Percentiles rank a stretch among this genome's conserved stretches.
These are phyloP conservation scores for Juglanconis oblonga DNA, from an alignment of 2,329 filamentous ascomycete species.

Conservation along the genomic window DNA sequence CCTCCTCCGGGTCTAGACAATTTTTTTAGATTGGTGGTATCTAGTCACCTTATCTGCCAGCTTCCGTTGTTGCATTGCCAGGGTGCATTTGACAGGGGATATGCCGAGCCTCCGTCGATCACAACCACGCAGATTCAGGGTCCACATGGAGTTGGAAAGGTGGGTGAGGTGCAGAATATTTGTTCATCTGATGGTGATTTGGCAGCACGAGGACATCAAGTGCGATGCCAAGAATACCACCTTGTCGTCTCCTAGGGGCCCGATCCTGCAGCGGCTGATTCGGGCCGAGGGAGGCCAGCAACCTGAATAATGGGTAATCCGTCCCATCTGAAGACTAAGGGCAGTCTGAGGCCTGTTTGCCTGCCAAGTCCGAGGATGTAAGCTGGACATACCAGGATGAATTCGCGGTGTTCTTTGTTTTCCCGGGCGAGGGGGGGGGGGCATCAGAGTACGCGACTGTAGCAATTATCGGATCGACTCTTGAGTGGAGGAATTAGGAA, in stretches of 20 bases:
- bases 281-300: not conserved
- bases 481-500: no score
- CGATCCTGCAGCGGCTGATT: not conserved
- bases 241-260: not conserved
- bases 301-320: not conserved
- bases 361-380: not conserved
- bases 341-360: not conserved
- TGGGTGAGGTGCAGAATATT: not conserved
- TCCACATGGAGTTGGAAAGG: not conserved
- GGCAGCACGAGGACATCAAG: not conserved
- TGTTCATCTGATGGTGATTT: not conserved
- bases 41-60: not conserved
- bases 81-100: not conserved
- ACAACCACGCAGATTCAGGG: conserved; percentile 2
- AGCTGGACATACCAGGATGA: not conserved
- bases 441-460: no score
- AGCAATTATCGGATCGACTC: no score
- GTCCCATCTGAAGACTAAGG: not conserved
- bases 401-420: not conserved
- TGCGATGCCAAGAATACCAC: conserved; percentile 1
- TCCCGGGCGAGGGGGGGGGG: not conserved
- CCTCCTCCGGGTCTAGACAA: no score
- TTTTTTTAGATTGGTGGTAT: not conserved
- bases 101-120: not conserved
- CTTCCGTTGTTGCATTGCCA: not conserved